Percentiles rank a stretch among this genome's conserved stretches.
phyloP scores from a whole-genome alignment of 2,329 filamentous ascomycete species.

The Metarhizium album region DNA sequence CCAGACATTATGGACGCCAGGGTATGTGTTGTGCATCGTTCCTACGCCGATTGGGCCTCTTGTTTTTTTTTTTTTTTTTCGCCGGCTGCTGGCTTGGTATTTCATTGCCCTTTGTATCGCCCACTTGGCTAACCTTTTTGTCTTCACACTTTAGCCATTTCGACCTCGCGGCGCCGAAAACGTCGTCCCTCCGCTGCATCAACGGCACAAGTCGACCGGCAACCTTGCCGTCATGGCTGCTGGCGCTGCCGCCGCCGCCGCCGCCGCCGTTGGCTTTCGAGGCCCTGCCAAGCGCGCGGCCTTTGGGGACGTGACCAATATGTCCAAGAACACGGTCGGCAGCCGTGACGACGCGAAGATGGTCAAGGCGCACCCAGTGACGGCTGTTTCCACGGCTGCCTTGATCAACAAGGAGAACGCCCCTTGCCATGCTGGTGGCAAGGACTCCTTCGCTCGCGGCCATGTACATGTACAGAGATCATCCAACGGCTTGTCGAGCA shows the following conservation, averaged over 20 bases:
- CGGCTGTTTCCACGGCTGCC: constrained; percentile 14
- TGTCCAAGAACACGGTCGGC: constrained; percentile 26
- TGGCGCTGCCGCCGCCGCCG: constrained; percentile 12
- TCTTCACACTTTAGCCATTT: constrained; percentile 21
- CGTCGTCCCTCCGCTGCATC: constrained; percentile 50
- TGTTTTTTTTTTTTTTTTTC: neutral
- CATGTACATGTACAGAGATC: constrained; percentile 27
- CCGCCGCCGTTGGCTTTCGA: constrained; percentile 21
- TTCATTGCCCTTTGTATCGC: neutral
- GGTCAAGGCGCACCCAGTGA: constrained; percentile 19
- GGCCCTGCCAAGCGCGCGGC: constrained; percentile 60
- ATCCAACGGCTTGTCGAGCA: constrained; percentile 1
- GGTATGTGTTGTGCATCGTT: constrained; percentile 2
- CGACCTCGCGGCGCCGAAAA: constrained; percentile 40
- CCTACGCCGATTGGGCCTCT: neutral
- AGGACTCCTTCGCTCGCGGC: constrained; percentile 27
- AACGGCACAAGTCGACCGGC: constrained; percentile 72
- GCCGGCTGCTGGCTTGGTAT: neutral
- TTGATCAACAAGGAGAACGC: constrained; percentile 35
- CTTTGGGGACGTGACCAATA: constrained; percentile 77
- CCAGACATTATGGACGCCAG: constrained; percentile 6
- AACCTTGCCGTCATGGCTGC: constrained; percentile 31
- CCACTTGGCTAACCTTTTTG: constrained; percentile 1
- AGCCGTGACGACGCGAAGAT: constrained; percentile 25
- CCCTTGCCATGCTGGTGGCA: constrained; percentile 13